Evolutionary conservation across 257 asterid species (phyloP).

Genomic region (Scutellaria minor): DNA sequence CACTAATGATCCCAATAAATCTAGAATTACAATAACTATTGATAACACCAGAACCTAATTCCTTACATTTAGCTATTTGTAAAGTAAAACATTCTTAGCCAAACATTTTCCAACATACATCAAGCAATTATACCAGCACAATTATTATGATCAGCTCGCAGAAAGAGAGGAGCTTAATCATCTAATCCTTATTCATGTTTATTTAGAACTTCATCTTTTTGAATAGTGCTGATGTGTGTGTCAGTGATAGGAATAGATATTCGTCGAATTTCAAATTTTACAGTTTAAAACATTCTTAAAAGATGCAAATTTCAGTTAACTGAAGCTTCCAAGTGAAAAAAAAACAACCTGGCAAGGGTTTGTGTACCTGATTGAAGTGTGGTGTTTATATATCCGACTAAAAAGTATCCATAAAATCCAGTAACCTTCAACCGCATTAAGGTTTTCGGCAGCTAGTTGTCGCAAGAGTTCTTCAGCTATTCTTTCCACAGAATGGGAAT

Average conservation of each 20-base stretch:
- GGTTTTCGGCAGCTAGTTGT: slow-evolving; percentile 67
- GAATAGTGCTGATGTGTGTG: slow-evolving; percentile 6
- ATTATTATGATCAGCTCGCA: slow-evolving; percentile 30
- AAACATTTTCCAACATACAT: not conserved
- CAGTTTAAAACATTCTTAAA: slow-evolving; percentile 4
- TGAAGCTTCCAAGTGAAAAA: not conserved
- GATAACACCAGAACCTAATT: not conserved
- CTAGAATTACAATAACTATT: not conserved
- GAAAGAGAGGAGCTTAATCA: slow-evolving; percentile 13
- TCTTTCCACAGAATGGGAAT: slow-evolving; percentile 86
- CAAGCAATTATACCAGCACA: slow-evolving; percentile 19
- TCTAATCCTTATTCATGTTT: slow-evolving; percentile 17
- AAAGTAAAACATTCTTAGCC: not conserved
- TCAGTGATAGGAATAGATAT: not conserved
- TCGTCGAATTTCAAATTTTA: slow-evolving; percentile 11
- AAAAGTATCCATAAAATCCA: slow-evolving; percentile 88
- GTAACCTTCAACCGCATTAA: slow-evolving; percentile 73
- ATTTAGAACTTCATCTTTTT: slow-evolving; percentile 11
- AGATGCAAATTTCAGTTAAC: not conserved
- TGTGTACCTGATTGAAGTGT: slow-evolving; percentile 62
- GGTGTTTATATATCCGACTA: slow-evolving; percentile 54
- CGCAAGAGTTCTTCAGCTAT: slow-evolving; percentile 83
- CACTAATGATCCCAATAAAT: not conserved
- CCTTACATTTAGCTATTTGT: not conserved
- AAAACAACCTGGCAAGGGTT: slow-evolving; percentile 21